Conservation (phyloP, 2,329 filamentous ascomycete species). For the Cercospora sesami region DNA sequence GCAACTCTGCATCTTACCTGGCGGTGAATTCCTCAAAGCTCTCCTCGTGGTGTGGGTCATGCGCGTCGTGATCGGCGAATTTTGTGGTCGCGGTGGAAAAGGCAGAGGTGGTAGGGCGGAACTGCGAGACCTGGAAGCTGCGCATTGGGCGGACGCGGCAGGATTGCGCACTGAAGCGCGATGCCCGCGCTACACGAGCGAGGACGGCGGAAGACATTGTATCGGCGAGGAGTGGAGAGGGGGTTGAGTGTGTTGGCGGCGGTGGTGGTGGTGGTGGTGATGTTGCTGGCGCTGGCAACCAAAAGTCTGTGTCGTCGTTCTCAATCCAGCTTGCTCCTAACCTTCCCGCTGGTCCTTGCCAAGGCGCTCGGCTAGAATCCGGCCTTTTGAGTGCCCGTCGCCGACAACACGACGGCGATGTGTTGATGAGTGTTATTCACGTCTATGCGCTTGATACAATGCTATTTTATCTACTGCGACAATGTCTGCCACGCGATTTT, state of each 20-base stretch:
- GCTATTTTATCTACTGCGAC: not conserved
- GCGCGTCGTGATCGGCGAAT: conserved; percentile 39
- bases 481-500: conserved; percentile 1
- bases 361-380: conserved; percentile 3
- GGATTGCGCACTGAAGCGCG: conserved; percentile 28
- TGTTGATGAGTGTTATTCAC: not conserved
- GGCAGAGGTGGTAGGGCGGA: conserved; percentile 32
- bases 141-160: conserved; percentile 28
- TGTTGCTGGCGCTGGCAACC: conserved; percentile 2
- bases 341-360: conserved; percentile 5
- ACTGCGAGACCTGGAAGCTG: conserved; percentile 30
- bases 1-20: conserved; percentile 62
- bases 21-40: conserved; percentile 98
- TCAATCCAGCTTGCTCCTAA: conserved; percentile 5
- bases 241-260: conserved; percentile 19
- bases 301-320: conserved; percentile 9
- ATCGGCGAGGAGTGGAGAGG: conserved; percentile 25
- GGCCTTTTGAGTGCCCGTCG: not conserved
- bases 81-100: conserved; percentile 56
- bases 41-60: conserved; percentile 78
- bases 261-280: conserved; percentile 5
- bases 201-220: conserved; percentile 35
- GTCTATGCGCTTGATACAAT: not conserved
- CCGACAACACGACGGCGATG: not conserved
- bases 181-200: conserved; percentile 32